Conservation (phyloP, 768 basidiomycete species). For the Leccinum uliginosum region DNA sequence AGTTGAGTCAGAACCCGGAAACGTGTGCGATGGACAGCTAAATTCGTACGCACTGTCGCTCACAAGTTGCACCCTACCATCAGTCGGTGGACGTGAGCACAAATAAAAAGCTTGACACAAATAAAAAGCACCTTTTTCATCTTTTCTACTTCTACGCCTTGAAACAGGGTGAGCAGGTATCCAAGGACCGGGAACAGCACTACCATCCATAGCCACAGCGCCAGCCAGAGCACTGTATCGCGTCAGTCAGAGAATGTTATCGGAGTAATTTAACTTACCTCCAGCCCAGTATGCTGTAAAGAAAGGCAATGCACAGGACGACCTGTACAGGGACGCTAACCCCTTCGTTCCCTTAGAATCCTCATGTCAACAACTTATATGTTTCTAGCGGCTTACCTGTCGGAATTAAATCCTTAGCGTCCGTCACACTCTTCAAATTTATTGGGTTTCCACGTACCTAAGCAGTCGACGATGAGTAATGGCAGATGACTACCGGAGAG, state of each 20-base stretch:
- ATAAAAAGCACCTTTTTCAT: slow-evolving; percentile 38
- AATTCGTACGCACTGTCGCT: slow-evolving; percentile 46
- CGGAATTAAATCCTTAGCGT: slow-evolving; percentile 12
- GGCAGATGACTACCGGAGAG: not conserved
- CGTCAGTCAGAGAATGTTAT: slow-evolving; percentile 31
- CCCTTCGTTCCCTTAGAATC: slow-evolving; percentile 26
- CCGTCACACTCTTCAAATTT: slow-evolving; percentile 10
- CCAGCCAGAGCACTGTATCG: slow-evolving; percentile 56
- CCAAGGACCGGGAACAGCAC: slow-evolving; percentile 57
- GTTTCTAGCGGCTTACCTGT: not conserved
- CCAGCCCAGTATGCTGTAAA: slow-evolving; percentile 7
- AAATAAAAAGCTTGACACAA: slow-evolving; percentile 22
- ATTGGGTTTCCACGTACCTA: slow-evolving; percentile 57
- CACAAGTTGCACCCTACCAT: slow-evolving; percentile 48
- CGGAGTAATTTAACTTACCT: not conserved
- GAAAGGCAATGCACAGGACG: slow-evolving; percentile 2
- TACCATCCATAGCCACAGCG: slow-evolving; percentile 44
- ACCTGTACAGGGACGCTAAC: slow-evolving; percentile 3
- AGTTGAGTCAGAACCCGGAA: not conserved
- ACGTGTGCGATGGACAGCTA: not conserved
- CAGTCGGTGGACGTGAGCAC: slow-evolving; percentile 29
- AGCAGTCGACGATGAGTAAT: not conserved
- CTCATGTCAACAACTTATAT: slow-evolving; percentile 17
- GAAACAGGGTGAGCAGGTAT: slow-evolving; percentile 44
- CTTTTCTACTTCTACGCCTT: slow-evolving; percentile 43